Percentiles rank a stretch among this genome's conserved stretches.
phyloP scores from a whole-genome alignment of 345 rosid genomes.

The Hibiscus mutabilis region DNA sequence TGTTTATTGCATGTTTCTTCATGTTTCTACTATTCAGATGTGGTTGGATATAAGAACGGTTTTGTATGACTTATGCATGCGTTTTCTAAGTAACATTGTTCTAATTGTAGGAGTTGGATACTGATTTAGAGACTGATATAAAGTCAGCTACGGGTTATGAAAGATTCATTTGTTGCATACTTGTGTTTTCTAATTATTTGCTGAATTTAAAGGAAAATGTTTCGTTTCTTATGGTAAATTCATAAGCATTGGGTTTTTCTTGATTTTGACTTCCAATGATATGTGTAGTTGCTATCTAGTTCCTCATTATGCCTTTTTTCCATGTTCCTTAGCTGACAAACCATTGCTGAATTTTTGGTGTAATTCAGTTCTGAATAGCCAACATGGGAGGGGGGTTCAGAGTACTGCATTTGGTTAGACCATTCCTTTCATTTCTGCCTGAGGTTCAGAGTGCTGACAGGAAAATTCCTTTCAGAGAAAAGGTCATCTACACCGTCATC shows the following conservation, averaged over 20 bases:
- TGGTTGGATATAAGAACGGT: background rate
- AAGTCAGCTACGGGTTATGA: background rate
- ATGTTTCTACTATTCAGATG: background rate
- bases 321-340: background rate
- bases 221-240: too few relatives aligned
- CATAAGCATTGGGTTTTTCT: background rate
- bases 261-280: background rate
- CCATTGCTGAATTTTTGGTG: background rate
- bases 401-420: background rate
- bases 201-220: too few relatives aligned
- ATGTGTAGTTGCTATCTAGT: background rate
- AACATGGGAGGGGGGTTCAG: background rate
- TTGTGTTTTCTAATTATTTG: background rate
- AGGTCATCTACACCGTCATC: background rate
- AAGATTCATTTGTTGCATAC: background rate
- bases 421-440: background rate
- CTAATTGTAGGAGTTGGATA: background rate
- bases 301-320: background rate
- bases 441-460: conserved; percentile 1
- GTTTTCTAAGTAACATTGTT: background rate
- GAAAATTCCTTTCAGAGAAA: background rate
- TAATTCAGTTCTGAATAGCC: background rate
- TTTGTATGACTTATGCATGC: background rate
- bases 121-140: background rate
- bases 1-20: background rate